Conservation (phyloP, 352 stramenopile species). For the Pythium volutum region DNA sequence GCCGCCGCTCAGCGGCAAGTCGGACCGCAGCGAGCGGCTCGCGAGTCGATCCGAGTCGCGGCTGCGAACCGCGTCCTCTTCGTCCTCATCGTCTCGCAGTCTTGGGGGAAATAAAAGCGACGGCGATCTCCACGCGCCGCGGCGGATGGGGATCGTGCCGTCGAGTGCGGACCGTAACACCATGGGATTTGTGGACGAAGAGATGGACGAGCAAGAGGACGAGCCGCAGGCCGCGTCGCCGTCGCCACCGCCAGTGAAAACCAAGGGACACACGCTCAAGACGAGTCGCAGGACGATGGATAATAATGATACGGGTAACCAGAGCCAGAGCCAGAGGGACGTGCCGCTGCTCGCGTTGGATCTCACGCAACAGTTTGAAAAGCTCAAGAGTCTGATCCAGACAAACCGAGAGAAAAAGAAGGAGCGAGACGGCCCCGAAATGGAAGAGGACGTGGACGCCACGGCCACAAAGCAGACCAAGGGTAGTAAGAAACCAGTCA, state of each 20-base stretch:
- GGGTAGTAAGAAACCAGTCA: too few relatives aligned
- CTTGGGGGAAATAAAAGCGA: slow-evolving; percentile 47
- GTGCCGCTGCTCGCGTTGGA: slow-evolving; percentile 32
- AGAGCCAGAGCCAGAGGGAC: slow-evolving; percentile 5
- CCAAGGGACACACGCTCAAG: background rate
- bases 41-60: slow-evolving; percentile 30
- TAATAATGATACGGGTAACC: background rate
- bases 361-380: slow-evolving; percentile 59
- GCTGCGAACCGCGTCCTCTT: slow-evolving; percentile 18
- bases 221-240: slow-evolving; percentile 12
- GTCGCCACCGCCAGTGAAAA: background rate
- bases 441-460: slow-evolving; percentile 2
- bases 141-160: slow-evolving; percentile 36
- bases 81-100: slow-evolving; percentile 14
- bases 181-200: slow-evolving; percentile 43
- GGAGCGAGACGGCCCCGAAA: background rate
- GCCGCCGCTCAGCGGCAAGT: slow-evolving; percentile 18
- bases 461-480: background rate
- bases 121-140: slow-evolving; percentile 54
- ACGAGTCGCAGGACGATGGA: background rate
- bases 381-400: slow-evolving; percentile 58
- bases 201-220: background rate
- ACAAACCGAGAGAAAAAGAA: slow-evolving; percentile 37
- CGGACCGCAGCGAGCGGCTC: slow-evolving; percentile 29
- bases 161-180: slow-evolving; percentile 53